Evolutionary conservation across 2,329 filamentous ascomycete species (phyloP), one percentile per base, ranked within the genome.

Genomic region (Venturia asperata): DNA sequence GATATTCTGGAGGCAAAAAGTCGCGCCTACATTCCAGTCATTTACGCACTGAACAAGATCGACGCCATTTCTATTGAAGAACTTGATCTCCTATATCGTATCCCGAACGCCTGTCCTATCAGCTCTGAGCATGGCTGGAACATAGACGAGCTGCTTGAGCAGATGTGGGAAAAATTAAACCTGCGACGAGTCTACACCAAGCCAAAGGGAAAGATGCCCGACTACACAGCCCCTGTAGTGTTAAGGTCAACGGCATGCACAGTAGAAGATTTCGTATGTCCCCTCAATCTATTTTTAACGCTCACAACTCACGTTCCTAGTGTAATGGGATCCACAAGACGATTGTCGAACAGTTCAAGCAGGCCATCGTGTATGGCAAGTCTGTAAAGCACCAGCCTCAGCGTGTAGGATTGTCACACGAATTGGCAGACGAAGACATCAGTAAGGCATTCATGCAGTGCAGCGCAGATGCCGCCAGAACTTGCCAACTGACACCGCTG

Each of bases 361-460:
- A 88, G 67, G 94, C 94, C 64, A 88, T 99, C 74, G 94, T 99
- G 52, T 99, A 97, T 77, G 94, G 94, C 70, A 94, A 93, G 76
- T 97, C 92, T 65, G 93, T 97, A 70, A 97, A 97, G 83, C 94
- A 99, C 80, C 94, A 97, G 79, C 94, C 94, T 69, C 94, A 99
- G 79, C 86, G 92, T 73, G 94, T 97, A 68, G 94, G 94, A 62
- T 83, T 99, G 69, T 81, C 85, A 64, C 94, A 99, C 76, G 91
- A 96, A 81, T 82, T 99, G 73, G 91, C 87, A 66, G 94, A 99
- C 76, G 94, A 99, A 80, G 94, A 99, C 79, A 96, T 99, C 78
- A 91, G 91, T 93, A 83, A 80, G 87, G 64, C 11, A 24, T 39
- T 19, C 19, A 43, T 64, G 64, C 34, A 24, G 30, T 42, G 34